Base-by-base conservation (phyloP, 768 basidiomycete genomes). In the Tulasnella sp. region DNA sequence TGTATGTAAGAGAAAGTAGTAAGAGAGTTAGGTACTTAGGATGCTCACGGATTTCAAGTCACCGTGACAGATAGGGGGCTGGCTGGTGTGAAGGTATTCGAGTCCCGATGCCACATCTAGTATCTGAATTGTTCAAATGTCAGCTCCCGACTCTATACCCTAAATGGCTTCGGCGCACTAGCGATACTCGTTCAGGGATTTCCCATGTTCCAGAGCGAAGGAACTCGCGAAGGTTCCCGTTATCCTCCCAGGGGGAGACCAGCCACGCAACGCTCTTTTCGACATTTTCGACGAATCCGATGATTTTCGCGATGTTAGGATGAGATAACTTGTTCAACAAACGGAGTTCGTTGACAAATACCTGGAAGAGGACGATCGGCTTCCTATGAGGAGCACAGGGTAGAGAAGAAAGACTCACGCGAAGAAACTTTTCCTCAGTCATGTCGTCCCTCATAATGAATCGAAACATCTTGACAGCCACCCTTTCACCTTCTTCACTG, bases 161-260 rank as follows among this genome's bases (percentile, higher is more conserved):
- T 69, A 14, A 9, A n/a, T 12, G 14, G 3, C 34, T 14, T 4
- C 6, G 34, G 18, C 64, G 8, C 34, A 37, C 64, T n/a, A 69
- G n/a, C 8, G 16, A 69, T 31, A 69, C 64, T 2, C 64, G 64
- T 34, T 69, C 64, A 5, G 64, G 64, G 4, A 69, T 69, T 14
- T 69, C 64, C 64, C 64, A 69, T 1, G 24, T n/a, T 8, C 28
- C 64, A 31, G 64, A 28, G 12, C 34, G 64, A 37, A 69, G 64
- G 31, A 69, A 69, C 64, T 28, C 64, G n/a, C 64, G 64, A n/a
- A 69, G 64, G 64, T 69, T 69, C 14, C 64, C 64, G 64, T 69
- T 69, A 6, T 69, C 64, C 64, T 69, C 64, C 64, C 64, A 69
- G 14, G 64, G 64, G 64, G 34, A 69, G 8, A 69, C 34, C 8